phyloP scores from a whole-genome alignment of 2,329 filamentous ascomycete species.

The Alternaria sp. region DNA sequence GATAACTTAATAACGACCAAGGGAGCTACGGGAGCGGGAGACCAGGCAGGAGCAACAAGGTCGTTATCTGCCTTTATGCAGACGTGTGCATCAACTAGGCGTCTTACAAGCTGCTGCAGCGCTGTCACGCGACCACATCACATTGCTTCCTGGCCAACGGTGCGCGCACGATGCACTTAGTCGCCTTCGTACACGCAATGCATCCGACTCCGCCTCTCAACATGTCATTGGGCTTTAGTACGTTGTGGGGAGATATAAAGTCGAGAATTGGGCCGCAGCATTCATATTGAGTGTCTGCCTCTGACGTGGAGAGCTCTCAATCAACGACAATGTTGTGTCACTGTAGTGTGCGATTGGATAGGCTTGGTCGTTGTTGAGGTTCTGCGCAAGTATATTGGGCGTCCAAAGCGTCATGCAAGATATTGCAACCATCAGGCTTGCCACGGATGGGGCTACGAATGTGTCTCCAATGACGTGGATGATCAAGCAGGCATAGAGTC shows the following conservation, averaged over 20 bases:
- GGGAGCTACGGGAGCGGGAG: neutral
- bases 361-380: neutral
- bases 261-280: neutral
- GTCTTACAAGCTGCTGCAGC: slow-evolving; percentile 32
- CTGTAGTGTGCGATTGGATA: neutral
- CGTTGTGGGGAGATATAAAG: neutral
- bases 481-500: neutral
- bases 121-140: slow-evolving; percentile 40
- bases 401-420: neutral
- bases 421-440: neutral
- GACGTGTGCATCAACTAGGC: slow-evolving; percentile 6
- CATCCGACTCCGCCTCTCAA: slow-evolving; percentile 45
- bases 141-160: slow-evolving; percentile 20
- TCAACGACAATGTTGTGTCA: neutral
- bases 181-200: slow-evolving; percentile 42
- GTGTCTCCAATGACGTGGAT: neutral
- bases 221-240: slow-evolving; percentile 28
- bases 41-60: neutral
- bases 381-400: neutral
- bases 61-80: slow-evolving; percentile 13
- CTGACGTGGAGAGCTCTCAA: neutral
- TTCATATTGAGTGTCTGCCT: neutral
- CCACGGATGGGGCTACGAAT: neutral
- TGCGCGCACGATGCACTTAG: slow-evolving; percentile 38
- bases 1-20: neutral